A percentile compares a stretch with the other conserved stretches of the same genome.
These are phyloP conservation scores for Colletotrichum zoysiae DNA, from an alignment of 2,329 filamentous ascomycete species.

Conservation along the genomic window DNA sequence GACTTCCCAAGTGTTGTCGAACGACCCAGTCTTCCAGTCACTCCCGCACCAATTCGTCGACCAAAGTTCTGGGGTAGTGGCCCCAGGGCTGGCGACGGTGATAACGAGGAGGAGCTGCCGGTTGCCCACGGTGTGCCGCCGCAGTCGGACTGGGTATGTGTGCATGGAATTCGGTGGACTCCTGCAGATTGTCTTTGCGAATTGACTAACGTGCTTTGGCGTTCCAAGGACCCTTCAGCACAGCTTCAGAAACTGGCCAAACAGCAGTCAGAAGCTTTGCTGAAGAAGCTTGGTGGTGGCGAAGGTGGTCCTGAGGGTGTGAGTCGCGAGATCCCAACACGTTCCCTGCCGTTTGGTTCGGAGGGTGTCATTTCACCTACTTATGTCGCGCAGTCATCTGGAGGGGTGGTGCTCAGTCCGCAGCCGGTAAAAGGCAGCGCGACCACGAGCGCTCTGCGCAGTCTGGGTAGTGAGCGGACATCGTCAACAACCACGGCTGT, in stretches of 20 bases:
- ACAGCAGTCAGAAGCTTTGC: constrained; percentile 73
- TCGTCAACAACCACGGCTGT: constrained; percentile 46
- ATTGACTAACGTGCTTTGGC: constrained; percentile 65
- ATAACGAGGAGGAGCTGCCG: constrained; percentile 72
- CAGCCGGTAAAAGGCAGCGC: constrained; percentile 58
- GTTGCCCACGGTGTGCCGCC: constrained; percentile 84
- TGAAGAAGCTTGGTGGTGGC: constrained; percentile 62
- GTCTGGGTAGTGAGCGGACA: constrained; percentile 45
- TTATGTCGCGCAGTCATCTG: constrained; percentile 56
- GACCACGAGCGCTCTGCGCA: constrained; percentile 52
- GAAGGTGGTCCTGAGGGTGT: constrained; percentile 47
- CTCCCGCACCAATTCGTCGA: constrained; percentile 82
- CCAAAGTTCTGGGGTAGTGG: constrained; percentile 74
- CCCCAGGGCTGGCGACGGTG: constrained; percentile 59
- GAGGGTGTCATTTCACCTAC: constrained; percentile 60
- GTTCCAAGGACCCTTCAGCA: constrained; percentile 74
- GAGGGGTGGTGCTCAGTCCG: constrained; percentile 53
- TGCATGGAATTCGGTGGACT: constrained; percentile 64
- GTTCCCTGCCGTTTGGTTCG: constrained; percentile 66
- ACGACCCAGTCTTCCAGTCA: constrained; percentile 89
- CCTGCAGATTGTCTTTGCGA: constrained; percentile 67
- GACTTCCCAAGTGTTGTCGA: constrained; percentile 89
- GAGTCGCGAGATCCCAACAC: constrained; percentile 60
- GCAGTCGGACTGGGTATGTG: constrained; percentile 96
- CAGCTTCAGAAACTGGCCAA: constrained; percentile 78